Conservation (phyloP, 2,329 filamentous ascomycete species). For the Bimuria novae-zelandiae region DNA sequence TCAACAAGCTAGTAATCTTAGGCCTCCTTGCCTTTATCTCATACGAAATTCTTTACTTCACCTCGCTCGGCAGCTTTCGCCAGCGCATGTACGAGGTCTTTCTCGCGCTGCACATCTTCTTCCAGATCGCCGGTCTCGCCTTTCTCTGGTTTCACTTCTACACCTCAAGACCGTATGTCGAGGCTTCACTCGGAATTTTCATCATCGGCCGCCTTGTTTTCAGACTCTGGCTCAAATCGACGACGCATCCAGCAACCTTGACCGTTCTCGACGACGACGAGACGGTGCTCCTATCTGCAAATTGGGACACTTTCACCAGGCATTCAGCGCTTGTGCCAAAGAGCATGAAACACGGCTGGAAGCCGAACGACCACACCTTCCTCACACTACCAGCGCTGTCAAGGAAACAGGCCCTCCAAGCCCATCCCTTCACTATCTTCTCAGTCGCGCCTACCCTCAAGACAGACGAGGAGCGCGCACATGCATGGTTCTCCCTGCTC, state of each 20-base stretch:
- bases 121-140: constrained; percentile 60
- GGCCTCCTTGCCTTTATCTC: constrained; percentile 61
- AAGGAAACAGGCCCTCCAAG: constrained; percentile 59
- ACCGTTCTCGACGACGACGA: constrained; percentile 61
- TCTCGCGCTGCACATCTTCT: constrained; percentile 60
- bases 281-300: constrained; percentile 57
- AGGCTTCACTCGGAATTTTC: constrained; percentile 60
- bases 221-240: constrained; percentile 59
- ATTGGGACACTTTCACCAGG: constrained; percentile 44
- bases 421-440: constrained; percentile 70
- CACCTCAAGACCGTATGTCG: constrained; percentile 59
- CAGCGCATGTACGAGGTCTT: constrained; percentile 67
- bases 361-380: constrained; percentile 67
- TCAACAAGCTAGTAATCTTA: constrained; percentile 56
- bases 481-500: constrained; percentile 61
- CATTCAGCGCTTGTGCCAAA: constrained; percentile 23
- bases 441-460: constrained; percentile 60
- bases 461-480: constrained; percentile 29
- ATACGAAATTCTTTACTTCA: constrained; percentile 67
- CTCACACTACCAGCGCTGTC: constrained; percentile 62
- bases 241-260: constrained; percentile 55
- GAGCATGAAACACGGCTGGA: constrained; percentile 59
- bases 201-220: constrained; percentile 62
- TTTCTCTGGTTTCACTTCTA: constrained; percentile 66
- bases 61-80: constrained; percentile 64